Evolutionary conservation across 768 basidiomycete species (phyloP).

Genomic region (Russula lepida): DNA sequence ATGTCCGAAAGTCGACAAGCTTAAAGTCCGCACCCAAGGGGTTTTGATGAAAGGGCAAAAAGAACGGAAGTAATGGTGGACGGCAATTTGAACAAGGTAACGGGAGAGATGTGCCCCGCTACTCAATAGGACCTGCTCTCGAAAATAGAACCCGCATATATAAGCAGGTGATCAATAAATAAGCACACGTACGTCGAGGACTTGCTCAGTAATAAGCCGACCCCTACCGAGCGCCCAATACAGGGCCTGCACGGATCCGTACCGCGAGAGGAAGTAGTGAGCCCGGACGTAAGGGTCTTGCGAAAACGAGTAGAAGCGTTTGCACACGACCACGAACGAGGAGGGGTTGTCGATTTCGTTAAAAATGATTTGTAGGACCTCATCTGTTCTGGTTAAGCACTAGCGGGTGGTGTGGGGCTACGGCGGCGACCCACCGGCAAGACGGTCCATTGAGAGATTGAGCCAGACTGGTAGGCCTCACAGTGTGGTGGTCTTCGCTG

Average conservation of each 20-base stretch:
- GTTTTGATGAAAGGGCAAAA: slow-evolving; percentile 69
- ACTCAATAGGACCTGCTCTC: slow-evolving; percentile 52
- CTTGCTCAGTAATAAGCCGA: slow-evolving; percentile 26
- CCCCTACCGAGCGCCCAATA: slow-evolving; percentile 71
- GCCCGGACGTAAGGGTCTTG: slow-evolving; percentile 70
- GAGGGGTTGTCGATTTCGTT: slow-evolving; percentile 63
- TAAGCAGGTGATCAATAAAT: background rate
- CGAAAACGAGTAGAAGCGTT: slow-evolving; percentile 53
- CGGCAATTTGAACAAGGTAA: slow-evolving; percentile 69
- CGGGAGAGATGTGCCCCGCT: slow-evolving; percentile 74
- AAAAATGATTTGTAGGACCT: slow-evolving; percentile 66
- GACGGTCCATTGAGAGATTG: slow-evolving; percentile 18
- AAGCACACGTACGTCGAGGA: slow-evolving; percentile 16
- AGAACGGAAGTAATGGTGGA: slow-evolving; percentile 71
- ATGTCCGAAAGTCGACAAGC: slow-evolving; percentile 51
- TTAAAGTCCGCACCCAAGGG: slow-evolving; percentile 60
- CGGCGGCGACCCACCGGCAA: slow-evolving; percentile 19
- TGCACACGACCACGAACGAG: slow-evolving; percentile 47
- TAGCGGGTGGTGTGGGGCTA: slow-evolving; percentile 4
- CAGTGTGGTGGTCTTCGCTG: slow-evolving; percentile 5
- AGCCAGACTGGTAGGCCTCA: background rate
- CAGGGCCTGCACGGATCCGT: slow-evolving; percentile 61
- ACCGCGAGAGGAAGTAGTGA: slow-evolving; percentile 67
- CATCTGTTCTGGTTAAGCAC: slow-evolving; percentile 31
- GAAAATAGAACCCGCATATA: slow-evolving; percentile 7